phyloP scores from a whole-genome alignment of 306 rosid genomes.

The Mimosa pudica region DNA sequence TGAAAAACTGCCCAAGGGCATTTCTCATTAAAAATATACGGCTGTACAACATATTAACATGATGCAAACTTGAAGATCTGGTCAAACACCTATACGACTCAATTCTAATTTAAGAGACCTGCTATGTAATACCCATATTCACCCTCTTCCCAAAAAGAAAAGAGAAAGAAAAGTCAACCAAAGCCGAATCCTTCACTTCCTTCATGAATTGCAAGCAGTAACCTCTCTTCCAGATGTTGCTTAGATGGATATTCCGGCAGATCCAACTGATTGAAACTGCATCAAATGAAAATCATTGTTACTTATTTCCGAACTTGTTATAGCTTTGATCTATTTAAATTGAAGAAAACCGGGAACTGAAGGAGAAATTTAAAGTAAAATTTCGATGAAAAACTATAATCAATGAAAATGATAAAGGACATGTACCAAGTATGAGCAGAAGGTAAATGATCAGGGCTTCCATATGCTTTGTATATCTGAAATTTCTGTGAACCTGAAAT shows the following conservation, averaged over 20 bases:
- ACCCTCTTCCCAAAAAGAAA: not conserved
- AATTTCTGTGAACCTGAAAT: constrained; percentile 81
- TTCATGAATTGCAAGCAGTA: constrained; percentile 75
- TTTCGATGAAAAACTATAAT: not conserved
- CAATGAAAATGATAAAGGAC: too few relatives aligned
- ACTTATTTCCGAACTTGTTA: not conserved
- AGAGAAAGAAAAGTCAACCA: constrained; percentile 39
- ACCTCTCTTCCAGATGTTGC: constrained; percentile 67
- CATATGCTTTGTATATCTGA: constrained; percentile 82
- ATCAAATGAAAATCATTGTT: not conserved
- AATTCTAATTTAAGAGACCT: constrained; percentile 44
- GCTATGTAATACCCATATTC: constrained; percentile 50
- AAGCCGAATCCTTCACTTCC: constrained; percentile 76
- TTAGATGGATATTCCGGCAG: constrained; percentile 76
- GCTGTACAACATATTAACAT: constrained; percentile 83
- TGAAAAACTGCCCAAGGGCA: constrained; percentile 75
- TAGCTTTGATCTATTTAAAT: not conserved
- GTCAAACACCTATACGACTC: constrained; percentile 53
- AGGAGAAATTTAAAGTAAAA: not conserved
- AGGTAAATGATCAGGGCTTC: constrained; percentile 73
- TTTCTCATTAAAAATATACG: constrained; percentile 63
- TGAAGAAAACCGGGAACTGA: not conserved
- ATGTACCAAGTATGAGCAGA: constrained; percentile 82
- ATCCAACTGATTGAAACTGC: constrained; percentile 82
- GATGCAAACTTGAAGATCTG: constrained; percentile 50